Evolutionary conservation across 2,329 filamentous ascomycete species (phyloP), one percentile per base, ranked within the genome.

Genomic region (Aspergillus felis): DNA sequence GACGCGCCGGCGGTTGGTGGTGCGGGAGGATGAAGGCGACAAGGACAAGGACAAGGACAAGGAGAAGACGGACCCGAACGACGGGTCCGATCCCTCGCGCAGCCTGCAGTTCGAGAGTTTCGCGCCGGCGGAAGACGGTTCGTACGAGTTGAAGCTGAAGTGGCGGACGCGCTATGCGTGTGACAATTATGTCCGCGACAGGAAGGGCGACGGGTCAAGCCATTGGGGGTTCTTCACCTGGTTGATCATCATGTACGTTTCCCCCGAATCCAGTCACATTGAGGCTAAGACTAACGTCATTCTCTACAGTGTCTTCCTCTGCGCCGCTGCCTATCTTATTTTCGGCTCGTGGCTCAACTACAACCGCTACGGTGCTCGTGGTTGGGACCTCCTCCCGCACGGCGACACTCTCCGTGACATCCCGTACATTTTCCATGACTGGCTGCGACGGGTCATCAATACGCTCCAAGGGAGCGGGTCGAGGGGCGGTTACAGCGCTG

Each of bases 341-440:
- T 97, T 97, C 71, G 92, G 93, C 63, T 96, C 92, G 22, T 99
- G 94, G 94, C 87, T 97, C 73, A 97, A 97, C 81, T 97, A 97
- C 82, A 97, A 92, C 79, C 90, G 92, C 61, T 96, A 96, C 75
- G 93, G 93, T 50, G 92, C 93, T 53, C 84, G 93, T 48, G 94
- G 94, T 57, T 97, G 92, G 92, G 94, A 97, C 69, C 82, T 97
- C 20, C 81, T 97, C 20, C 94, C 94, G 14, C 93, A 97, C 72
- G 90, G 90, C 63, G 94, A 99, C 74, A 89, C 90, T 0, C 89
- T 97, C 66, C 87, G 93, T 62, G 94, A 99, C 70, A 78, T 97
- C 22, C 94, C 94, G 3, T 97, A 97, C 71, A 82, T 97, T 54
- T 76, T 96, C 62, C 92, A 93, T 76, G 94, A 99, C 74, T 96